A percentile compares a stretch with the other conserved stretches of the same genome.
Evolutionary conservation across 768 basidiomycete species (phyloP).

Genomic region (Cubamyces sp.): DNA sequence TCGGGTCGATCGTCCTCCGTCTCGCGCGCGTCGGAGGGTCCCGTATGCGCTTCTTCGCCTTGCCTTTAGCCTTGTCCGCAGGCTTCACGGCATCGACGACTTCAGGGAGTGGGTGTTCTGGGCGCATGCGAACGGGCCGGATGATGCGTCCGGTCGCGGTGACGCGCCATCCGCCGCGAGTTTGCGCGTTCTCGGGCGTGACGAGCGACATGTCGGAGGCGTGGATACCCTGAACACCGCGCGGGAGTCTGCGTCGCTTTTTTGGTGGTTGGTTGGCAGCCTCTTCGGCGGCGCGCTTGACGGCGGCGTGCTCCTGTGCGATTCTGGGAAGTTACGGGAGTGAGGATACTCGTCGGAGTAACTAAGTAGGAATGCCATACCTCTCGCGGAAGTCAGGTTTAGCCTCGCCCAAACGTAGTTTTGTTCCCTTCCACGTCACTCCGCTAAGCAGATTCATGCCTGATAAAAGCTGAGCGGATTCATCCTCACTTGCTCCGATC

Average conservation of each 20-base stretch:
- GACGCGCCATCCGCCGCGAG: slow-evolving; percentile 67
- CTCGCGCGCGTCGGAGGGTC: slow-evolving; percentile 63
- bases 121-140: slow-evolving; percentile 71
- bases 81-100: slow-evolving; percentile 25
- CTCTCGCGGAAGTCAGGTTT: slow-evolving; percentile 71
- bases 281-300: slow-evolving; percentile 28
- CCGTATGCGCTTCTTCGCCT: slow-evolving; percentile 47
- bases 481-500: neutral
- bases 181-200: slow-evolving; percentile 57
- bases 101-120: slow-evolving; percentile 58
- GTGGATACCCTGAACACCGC: slow-evolving; percentile 44
- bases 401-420: slow-evolving; percentile 82
- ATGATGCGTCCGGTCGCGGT: slow-evolving; percentile 69
- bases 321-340: slow-evolving; percentile 31
- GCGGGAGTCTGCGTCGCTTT: slow-evolving; percentile 46
- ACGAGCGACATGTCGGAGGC: slow-evolving; percentile 68
- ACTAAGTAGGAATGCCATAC: slow-evolving; percentile 39
- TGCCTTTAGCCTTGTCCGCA: slow-evolving; percentile 24
- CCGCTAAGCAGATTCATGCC: slow-evolving; percentile 80
- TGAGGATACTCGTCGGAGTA: neutral
- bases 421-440: slow-evolving; percentile 87
- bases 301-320: slow-evolving; percentile 38
- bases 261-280: slow-evolving; percentile 41
- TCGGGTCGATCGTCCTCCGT: slow-evolving; percentile 70
- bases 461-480: slow-evolving; percentile 31